Conservation (phyloP, 2,329 filamentous ascomycete genomes). For the Plenodomus tracheiphilus region DNA sequence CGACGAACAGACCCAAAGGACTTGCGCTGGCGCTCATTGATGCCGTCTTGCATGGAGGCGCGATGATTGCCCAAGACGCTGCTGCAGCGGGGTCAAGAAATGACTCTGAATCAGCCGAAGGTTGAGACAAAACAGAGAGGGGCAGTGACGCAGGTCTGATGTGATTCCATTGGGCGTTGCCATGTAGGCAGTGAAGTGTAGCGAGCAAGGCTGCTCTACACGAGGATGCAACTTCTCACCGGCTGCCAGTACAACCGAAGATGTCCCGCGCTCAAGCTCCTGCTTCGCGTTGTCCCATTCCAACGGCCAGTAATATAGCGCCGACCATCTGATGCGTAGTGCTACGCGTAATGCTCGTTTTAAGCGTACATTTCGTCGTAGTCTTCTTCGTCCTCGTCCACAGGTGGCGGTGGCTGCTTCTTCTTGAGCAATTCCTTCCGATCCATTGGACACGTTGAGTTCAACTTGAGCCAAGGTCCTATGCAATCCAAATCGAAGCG, state of each 20-base stretch:
- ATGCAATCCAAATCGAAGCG: conserved; percentile 69
- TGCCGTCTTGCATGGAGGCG: conserved; percentile 14
- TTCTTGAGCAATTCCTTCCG: conserved; percentile 61
- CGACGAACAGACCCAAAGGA: conserved; percentile 21
- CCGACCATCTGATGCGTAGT: not conserved
- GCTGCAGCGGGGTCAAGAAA: conserved; percentile 9
- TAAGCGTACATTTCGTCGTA: conserved; percentile 57
- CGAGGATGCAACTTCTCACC: not conserved
- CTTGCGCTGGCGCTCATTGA: conserved; percentile 17
- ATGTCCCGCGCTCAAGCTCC: conserved; percentile 4
- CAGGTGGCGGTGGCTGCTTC: conserved; percentile 47
- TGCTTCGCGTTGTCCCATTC: conserved; percentile 5
- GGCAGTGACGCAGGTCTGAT: not conserved
- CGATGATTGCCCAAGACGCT: conserved; percentile 11
- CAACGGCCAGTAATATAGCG: not conserved
- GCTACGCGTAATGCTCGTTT: conserved; percentile 2
- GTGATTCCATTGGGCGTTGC: conserved; percentile 3
- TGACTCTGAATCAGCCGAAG: conserved; percentile 1
- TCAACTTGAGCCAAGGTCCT: conserved; percentile 65
- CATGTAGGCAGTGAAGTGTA: not conserved
- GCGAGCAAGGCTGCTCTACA: not conserved
- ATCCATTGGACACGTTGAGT: conserved; percentile 66
- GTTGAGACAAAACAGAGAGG: not conserved
- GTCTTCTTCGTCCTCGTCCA: conserved; percentile 57
- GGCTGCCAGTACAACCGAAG: not conserved